Conservation (phyloP, 1,284 basidiomycete genomes). For the Cryptococcus neoformans region DNA sequence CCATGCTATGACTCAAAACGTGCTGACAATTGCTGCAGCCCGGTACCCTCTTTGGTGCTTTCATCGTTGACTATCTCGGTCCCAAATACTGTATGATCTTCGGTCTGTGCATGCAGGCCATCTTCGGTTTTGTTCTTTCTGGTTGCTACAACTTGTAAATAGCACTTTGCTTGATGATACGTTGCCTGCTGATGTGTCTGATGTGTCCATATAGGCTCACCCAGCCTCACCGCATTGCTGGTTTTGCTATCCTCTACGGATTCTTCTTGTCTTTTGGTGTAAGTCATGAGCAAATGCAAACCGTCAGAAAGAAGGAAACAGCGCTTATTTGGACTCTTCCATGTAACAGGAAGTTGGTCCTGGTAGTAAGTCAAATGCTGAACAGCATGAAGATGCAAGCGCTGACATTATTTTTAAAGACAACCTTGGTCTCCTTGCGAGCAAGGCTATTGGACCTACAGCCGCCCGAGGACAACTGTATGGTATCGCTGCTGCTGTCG, state of each 20-base stretch:
- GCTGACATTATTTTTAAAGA: slow-evolving; percentile 49
- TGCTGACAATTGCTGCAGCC: slow-evolving; percentile 14
- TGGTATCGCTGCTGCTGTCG: slow-evolving; percentile 78
- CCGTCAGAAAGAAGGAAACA: too few relatives aligned
- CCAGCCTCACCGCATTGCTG: slow-evolving; percentile 61
- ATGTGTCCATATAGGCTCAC: slow-evolving; percentile 11
- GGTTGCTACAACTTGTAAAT: slow-evolving; percentile 62
- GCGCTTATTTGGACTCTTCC: neutral
- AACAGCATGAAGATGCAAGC: neutral
- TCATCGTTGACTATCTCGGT: slow-evolving; percentile 40
- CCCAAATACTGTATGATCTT: slow-evolving; percentile 66
- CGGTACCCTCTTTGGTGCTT: slow-evolving; percentile 31
- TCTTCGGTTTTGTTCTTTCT: slow-evolving; percentile 84
- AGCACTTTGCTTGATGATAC: neutral
- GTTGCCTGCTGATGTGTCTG: neutral
- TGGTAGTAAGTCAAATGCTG: slow-evolving; percentile 17
- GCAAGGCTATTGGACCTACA: slow-evolving; percentile 71
- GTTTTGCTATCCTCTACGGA: slow-evolving; percentile 83
- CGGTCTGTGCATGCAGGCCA: slow-evolving; percentile 66
- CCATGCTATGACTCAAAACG: slow-evolving; percentile 58
- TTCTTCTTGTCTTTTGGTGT: slow-evolving; percentile 82
- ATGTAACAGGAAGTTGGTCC: slow-evolving; percentile 16
- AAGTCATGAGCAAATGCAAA: too few relatives aligned
- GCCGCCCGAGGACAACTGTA: slow-evolving; percentile 84
- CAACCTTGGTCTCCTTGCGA: slow-evolving; percentile 72